Conservation (phyloP, 108 stramenopile genomes). For the Bacterosira constricta region DNA sequence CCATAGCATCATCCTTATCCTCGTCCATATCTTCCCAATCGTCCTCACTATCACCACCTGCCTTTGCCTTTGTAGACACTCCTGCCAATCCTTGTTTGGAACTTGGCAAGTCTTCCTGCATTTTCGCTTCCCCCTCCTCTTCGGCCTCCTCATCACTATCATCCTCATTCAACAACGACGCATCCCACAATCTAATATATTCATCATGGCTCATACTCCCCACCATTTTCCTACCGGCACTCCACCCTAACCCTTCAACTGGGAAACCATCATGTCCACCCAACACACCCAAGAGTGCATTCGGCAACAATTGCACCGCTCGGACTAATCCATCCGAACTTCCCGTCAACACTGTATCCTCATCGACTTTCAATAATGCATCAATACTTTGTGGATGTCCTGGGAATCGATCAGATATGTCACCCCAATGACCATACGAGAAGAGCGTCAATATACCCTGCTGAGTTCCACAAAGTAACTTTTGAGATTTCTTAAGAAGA, state of each 20-base stretch:
- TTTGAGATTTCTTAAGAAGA: conserved; percentile 84
- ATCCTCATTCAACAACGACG: conserved; percentile 66
- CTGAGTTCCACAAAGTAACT: conserved; percentile 89
- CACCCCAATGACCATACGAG: conserved; percentile 93
- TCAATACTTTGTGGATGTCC: conserved; percentile 93
- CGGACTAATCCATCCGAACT: conserved; percentile 93
- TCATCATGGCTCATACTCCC: conserved; percentile 83
- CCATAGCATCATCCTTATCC: conserved; percentile 51
- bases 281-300: conserved; percentile 91
- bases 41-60: conserved; percentile 59
- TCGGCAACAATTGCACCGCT: conserved; percentile 89
- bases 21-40: conserved; percentile 83
- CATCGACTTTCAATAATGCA: conserved; percentile 91
- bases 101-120: neutral
- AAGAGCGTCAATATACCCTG: conserved; percentile 88
- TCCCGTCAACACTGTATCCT: conserved; percentile 94
- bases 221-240: conserved; percentile 72
- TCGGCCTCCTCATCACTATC: conserved; percentile 57
- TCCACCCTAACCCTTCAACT: conserved; percentile 84
- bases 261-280: conserved; percentile 92
- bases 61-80: neutral
- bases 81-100: neutral
- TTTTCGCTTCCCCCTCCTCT: conserved; percentile 12
- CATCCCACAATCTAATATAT: conserved; percentile 80
- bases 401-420: conserved; percentile 90